Evolutionary conservation across 106 monocot species (phyloP), one percentile per base, ranked within the genome.

Genomic region (Dendrobium huoshanense): DNA sequence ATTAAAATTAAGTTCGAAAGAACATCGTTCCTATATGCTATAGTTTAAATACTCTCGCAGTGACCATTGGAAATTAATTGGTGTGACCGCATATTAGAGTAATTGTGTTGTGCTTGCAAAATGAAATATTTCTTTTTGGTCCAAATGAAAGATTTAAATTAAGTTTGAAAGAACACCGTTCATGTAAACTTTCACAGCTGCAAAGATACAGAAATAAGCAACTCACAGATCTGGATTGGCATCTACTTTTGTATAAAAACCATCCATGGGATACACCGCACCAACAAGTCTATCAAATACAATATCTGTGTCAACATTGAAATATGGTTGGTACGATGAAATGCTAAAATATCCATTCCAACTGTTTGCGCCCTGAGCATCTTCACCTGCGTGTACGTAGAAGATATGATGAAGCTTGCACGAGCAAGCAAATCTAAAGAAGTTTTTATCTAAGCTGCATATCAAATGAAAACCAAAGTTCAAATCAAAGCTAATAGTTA

Each of bases 211-310:
- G 43, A 55, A 25, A 73, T 16, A 42, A 81, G 45, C 1, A 77
- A 91, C 98, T 89, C 82, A 98, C 98, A 98, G 77, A 88, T 98
- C 98, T 81, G 98, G 92, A 87, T 92, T 95, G 9, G 80, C 78
- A 78, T 91, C 92, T 73, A 95, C 92, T 84, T 98, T 98, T 65
- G 89, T 84, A 64, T 65, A 80, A 80, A 98, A 96, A 77, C 84
- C 89, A 85, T 87, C 74, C 77, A 87, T 89, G n/a, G 95, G 92
- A 84, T 90, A 86, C 25, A 98, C 67, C 55, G 95, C 95, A 86
- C 84, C 79, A 68, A 95, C 74, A 55, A 95, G 33, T 55, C 98
- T 95, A 83, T 95, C 98, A 78, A 93, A 86, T 65, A 98, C 95
- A 61, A 91, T 77, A 88, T 98, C 95, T 55, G 98, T 89, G 77